Evolutionary conservation across 2,329 filamentous ascomycete species (phyloP).

Genomic region (Rutstroemia sp.): DNA sequence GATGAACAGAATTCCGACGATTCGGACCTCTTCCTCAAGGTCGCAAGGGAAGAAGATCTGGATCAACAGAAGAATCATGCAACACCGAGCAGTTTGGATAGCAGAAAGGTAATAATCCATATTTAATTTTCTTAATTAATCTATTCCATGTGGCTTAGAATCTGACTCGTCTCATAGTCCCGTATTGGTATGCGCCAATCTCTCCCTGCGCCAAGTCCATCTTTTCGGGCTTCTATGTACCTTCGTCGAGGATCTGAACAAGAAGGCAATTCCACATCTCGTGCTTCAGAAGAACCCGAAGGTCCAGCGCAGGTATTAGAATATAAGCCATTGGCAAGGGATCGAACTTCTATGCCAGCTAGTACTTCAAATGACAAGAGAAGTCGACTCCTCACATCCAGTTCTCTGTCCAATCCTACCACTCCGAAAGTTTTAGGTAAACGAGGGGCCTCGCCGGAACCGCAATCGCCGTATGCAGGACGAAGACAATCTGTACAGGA

Average conservation of each 20-base stretch:
- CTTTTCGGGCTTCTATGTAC: conserved; percentile 13
- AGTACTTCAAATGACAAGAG: conserved; percentile 17
- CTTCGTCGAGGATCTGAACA: conserved; percentile 26
- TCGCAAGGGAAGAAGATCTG: conserved; percentile 26
- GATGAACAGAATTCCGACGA: conserved; percentile 28
- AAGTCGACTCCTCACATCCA: conserved; percentile 19
- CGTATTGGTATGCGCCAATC: conserved; percentile 24
- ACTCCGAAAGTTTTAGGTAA: conserved; percentile 20
- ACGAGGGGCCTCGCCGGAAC: conserved; percentile 25
- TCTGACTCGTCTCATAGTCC: conserved; percentile 20
- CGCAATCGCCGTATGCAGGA: conserved; percentile 18
- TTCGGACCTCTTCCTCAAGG: conserved; percentile 27
- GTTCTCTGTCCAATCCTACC: conserved; percentile 23
- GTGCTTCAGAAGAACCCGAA: conserved; percentile 20
- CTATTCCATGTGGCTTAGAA: background rate
- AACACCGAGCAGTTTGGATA: conserved; percentile 15
- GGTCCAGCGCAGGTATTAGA: conserved; percentile 22
- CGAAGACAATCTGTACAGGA: conserved; percentile 21
- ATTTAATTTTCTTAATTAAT: background rate
- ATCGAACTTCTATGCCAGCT: conserved; percentile 13
- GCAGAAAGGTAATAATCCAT: conserved; percentile 21
- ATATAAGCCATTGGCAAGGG: conserved; percentile 20
- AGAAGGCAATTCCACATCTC: conserved; percentile 17
- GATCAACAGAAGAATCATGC: conserved; percentile 12
- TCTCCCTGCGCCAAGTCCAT: conserved; percentile 19